Evolutionary conservation across 2,329 filamentous ascomycete species (phyloP).

Genomic region (Ploettnerulaceae sp.): DNA sequence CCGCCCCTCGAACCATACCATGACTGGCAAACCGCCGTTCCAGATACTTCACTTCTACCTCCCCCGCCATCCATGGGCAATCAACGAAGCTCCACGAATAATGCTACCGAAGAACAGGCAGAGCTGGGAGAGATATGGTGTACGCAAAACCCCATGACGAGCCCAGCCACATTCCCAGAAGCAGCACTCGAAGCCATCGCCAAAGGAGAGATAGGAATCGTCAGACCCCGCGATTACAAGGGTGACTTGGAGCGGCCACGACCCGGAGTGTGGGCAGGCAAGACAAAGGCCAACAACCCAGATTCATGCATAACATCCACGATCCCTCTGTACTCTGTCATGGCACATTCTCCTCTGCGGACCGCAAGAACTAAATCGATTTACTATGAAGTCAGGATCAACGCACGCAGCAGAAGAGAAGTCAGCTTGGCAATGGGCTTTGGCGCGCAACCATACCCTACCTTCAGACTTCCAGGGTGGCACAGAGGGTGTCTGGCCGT

Average conservation of each 20-base stretch:
- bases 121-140: conserved; percentile 65
- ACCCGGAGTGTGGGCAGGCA: conserved; percentile 49
- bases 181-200: conserved; percentile 45
- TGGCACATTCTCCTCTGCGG: conserved; percentile 51
- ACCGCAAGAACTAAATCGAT: conserved; percentile 47
- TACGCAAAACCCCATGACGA: conserved; percentile 50
- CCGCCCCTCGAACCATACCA: conserved; percentile 42
- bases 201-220: conserved; percentile 49
- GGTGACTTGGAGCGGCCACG: conserved; percentile 43
- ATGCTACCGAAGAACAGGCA: conserved; percentile 61
- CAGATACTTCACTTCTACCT: conserved; percentile 67
- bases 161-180: conserved; percentile 46
- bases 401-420: conserved; percentile 37
- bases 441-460: conserved; percentile 68
- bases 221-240: conserved; percentile 45
- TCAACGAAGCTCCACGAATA: conserved; percentile 62
- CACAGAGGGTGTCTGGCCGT: conserved; percentile 69
- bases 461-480: conserved; percentile 76
- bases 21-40: conserved; percentile 66
- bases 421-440: conserved; percentile 62
- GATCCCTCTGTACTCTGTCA: conserved; percentile 62
- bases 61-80: conserved; percentile 61
- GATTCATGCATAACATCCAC: conserved; percentile 64
- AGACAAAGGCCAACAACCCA: conserved; percentile 40
- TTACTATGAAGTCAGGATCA: conserved; percentile 68